Evolutionary conservation across 1,139 yeast genomes (phyloP).

Genomic region (Kodamaea fungicola): DNA sequence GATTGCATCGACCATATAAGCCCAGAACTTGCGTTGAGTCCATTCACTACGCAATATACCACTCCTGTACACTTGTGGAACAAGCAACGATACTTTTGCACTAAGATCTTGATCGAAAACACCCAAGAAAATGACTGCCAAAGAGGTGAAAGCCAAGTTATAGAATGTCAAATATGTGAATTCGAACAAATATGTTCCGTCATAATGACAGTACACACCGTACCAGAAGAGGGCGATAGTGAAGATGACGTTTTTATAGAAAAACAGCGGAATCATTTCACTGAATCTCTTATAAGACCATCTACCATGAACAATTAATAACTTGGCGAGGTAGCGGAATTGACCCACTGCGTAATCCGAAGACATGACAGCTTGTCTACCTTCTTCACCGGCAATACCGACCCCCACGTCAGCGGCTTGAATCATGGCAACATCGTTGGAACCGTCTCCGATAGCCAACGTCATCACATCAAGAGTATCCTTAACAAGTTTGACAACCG

Average conservation of each 20-base stretch:
- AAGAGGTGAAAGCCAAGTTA: slow-evolving; percentile 90
- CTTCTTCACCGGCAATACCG: slow-evolving; percentile 98
- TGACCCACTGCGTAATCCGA: slow-evolving; percentile 97
- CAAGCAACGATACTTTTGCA: slow-evolving; percentile 74
- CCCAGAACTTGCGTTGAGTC: slow-evolving; percentile 74
- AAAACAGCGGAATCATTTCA: slow-evolving; percentile 93
- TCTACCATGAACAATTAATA: slow-evolving; percentile 88
- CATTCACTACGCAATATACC: slow-evolving; percentile 86
- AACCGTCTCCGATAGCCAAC: slow-evolving; percentile 95
- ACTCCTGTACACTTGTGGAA: slow-evolving; percentile 84
- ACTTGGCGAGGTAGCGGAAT: slow-evolving; percentile 75
- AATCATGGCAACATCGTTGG: slow-evolving; percentile 98
- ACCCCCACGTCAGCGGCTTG: slow-evolving; percentile 98
- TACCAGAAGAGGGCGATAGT: slow-evolving; percentile 90
- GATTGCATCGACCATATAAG: slow-evolving; percentile 81
- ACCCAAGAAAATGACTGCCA: slow-evolving; percentile 89
- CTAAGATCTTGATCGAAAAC: slow-evolving; percentile 91
- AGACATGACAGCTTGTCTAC: slow-evolving; percentile 97
- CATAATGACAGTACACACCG: slow-evolving; percentile 80
- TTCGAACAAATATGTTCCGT: slow-evolving; percentile 89
- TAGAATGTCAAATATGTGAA: slow-evolving; percentile 90
- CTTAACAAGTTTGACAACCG: slow-evolving; percentile 83
- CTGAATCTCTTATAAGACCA: slow-evolving; percentile 92
- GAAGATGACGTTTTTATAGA: slow-evolving; percentile 88
- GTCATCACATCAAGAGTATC: slow-evolving; percentile 81